Conservation (phyloP, 2,329 filamentous ascomycete species). For the Colletotrichum musicola region DNA sequence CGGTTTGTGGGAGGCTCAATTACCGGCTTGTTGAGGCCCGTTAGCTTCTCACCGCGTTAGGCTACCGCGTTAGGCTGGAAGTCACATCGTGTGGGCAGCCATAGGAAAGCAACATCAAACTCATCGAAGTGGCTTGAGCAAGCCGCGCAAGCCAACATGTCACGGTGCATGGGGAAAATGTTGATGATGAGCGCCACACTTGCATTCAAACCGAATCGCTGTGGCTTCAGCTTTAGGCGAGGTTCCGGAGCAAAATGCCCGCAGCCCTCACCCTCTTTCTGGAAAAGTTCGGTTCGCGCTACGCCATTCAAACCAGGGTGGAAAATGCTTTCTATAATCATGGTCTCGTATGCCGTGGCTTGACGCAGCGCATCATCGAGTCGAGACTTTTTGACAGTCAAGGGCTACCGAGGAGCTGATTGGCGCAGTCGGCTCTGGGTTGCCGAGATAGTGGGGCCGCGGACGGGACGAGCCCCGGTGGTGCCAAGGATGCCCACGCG, state of each 20-base stretch:
- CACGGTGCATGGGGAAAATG: background rate
- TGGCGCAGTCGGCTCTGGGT: conserved; percentile 33
- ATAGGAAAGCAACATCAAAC: too few species aligned
- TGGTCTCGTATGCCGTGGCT: conserved; percentile 31
- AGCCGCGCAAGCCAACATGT: background rate
- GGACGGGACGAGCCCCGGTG: conserved; percentile 21
- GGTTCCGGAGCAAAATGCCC: conserved; percentile 4
- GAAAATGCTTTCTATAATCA: background rate
- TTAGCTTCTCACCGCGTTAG: too few species aligned
- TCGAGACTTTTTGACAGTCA: conserved; percentile 9
- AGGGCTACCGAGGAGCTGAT: conserved; percentile 7
- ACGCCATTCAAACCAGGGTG: background rate
- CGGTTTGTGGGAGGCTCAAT: too few species aligned
- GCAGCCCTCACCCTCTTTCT: too few species aligned
- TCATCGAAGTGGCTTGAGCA: too few species aligned
- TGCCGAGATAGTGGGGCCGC: conserved; percentile 25
- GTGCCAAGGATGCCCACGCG: conserved; percentile 29
- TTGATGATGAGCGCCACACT: conserved; percentile 7
- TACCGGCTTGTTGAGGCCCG: too few species aligned
- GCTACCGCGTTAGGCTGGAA: too few species aligned
- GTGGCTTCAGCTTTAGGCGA: background rate
- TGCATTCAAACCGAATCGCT: background rate
- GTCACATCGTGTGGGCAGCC: too few species aligned
- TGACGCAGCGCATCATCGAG: conserved; percentile 15
- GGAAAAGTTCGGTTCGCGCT: background rate